Evolutionary conservation across 2,329 filamentous ascomycete genomes (phyloP).

Genomic region (Pestalotiopsis sp.): DNA sequence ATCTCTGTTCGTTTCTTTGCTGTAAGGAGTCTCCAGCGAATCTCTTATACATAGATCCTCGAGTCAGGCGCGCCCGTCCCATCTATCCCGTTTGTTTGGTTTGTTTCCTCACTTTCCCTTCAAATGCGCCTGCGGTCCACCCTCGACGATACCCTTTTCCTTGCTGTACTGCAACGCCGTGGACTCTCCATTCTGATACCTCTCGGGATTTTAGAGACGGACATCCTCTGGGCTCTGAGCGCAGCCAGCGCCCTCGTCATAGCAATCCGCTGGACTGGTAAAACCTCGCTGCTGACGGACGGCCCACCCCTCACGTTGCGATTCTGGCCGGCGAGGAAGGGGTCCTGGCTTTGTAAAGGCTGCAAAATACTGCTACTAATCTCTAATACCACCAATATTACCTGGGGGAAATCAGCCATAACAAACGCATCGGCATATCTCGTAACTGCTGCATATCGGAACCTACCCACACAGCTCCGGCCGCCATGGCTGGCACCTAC

Average conservation of each 20-base stretch:
- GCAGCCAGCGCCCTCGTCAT: background rate
- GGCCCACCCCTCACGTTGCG: constrained; percentile 9
- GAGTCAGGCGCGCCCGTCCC: background rate
- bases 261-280: background rate
- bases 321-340: background rate
- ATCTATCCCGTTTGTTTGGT: background rate
- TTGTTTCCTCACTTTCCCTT: background rate
- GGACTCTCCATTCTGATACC: background rate
- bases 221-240: background rate
- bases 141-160: background rate
- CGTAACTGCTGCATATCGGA: background rate
- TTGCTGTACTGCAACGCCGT: background rate
- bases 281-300: background rate
- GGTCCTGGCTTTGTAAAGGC: background rate
- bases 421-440: background rate
- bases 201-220: background rate
- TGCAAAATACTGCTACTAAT: background rate
- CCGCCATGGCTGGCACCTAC: constrained; percentile 7
- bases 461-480: background rate
- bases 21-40: background rate
- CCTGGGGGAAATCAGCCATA: background rate
- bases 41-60: background rate
- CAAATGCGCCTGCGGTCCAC: background rate
- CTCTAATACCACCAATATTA: background rate
- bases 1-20: background rate